Conservation (phyloP, 768 basidiomycete species). For the Tricholomella constricta region DNA sequence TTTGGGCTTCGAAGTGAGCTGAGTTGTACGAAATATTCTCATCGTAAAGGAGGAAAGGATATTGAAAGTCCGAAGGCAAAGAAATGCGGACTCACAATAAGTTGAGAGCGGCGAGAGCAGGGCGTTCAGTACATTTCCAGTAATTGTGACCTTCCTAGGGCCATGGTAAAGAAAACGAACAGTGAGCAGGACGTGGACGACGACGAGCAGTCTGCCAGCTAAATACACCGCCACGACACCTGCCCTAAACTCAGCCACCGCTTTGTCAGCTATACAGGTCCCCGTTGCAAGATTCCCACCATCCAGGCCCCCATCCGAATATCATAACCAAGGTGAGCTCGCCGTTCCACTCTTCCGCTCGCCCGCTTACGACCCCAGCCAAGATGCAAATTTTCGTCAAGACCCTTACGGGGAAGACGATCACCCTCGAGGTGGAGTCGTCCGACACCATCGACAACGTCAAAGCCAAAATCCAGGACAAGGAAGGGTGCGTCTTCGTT, state of each 20-base stretch:
- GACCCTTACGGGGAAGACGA: constrained; percentile 95
- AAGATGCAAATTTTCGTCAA: constrained; percentile 62
- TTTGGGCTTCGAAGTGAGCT: constrained; percentile 64
- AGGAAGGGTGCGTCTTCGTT: constrained; percentile 47
- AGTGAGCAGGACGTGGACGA: not conserved
- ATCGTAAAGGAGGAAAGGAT: constrained; percentile 3
- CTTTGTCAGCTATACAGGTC: constrained; percentile 25
- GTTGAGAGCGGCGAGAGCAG: not conserved
- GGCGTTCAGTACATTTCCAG: no score
- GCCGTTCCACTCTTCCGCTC: constrained; percentile 15
- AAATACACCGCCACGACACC: constrained; percentile 11
- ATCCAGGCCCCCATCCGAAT: constrained; percentile 2
- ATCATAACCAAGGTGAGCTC: constrained; percentile 33
- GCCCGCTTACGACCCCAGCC: constrained; percentile 15
- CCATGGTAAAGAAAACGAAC: not conserved
- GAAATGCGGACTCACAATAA: not conserved
- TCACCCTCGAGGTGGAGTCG: constrained; percentile 98
- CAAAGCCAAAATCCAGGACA: constrained; percentile 71
- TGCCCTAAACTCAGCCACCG: constrained; percentile 46
- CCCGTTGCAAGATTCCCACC: constrained; percentile 17
- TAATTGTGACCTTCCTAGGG: no score
- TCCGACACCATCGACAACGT: constrained; percentile 97
- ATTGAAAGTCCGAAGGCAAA: not conserved
- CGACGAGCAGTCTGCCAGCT: not conserved
- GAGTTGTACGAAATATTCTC: constrained; percentile 40